Conservation (phyloP, 345 rosid species). For the Linum lewisii region DNA sequence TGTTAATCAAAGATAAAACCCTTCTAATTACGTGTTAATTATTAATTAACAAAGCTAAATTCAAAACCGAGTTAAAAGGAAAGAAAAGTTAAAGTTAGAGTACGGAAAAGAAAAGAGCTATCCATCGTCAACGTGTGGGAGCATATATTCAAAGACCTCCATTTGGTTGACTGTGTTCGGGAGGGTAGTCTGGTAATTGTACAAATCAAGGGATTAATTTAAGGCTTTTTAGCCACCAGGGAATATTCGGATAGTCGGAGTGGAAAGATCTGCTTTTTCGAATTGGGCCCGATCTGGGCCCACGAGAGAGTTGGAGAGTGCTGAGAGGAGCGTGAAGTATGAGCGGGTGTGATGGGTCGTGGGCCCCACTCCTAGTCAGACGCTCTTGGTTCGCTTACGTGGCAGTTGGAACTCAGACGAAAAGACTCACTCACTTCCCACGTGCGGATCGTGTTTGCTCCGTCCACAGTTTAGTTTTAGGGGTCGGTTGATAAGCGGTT, state of each 20-base stretch:
- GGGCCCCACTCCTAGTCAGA: too few relatives aligned
- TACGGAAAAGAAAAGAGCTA: background rate
- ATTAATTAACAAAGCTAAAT: background rate
- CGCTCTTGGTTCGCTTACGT: too few relatives aligned
- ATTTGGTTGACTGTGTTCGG: background rate
- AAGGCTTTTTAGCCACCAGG: background rate
- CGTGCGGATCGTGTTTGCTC: too few relatives aligned
- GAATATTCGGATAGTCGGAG: background rate
- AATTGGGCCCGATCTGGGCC: background rate
- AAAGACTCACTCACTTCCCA: too few relatives aligned
- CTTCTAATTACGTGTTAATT: background rate
- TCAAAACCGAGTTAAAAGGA: background rate
- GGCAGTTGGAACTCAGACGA: too few relatives aligned
- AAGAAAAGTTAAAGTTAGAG: background rate
- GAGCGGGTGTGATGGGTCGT: too few relatives aligned
- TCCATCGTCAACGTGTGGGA: background rate
- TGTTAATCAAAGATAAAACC: too few relatives aligned
- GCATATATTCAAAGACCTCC: background rate
- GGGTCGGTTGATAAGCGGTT: too few relatives aligned
- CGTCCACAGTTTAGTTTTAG: too few relatives aligned
- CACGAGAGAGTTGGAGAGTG: background rate
- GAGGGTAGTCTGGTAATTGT: background rate
- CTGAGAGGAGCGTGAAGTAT: background rate
- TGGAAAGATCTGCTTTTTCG: background rate
- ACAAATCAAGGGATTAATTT: background rate